phyloP scores from a whole-genome alignment of 2,329 filamentous ascomycete genomes.

The Rhynchosporium graminicola region DNA sequence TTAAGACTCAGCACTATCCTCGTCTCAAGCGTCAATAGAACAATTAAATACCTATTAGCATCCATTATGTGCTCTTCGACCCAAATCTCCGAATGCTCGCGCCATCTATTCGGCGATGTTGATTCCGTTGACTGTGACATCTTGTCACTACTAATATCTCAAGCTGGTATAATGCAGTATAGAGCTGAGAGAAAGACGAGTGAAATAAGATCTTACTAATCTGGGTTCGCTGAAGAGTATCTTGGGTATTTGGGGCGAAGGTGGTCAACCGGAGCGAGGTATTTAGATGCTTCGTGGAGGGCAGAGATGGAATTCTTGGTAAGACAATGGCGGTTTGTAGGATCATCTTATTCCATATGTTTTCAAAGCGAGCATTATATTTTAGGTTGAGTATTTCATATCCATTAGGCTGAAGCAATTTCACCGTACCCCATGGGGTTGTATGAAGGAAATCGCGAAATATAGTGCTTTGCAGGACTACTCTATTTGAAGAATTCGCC shows the following conservation, averaged over 20 bases:
- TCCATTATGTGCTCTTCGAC: not conserved
- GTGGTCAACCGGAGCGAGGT: not conserved
- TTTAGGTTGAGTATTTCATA: not conserved
- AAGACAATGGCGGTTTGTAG: not conserved
- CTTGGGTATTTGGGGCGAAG: not conserved
- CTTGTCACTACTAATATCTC: not conserved
- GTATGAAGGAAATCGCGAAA: no score
- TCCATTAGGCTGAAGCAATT: no score
- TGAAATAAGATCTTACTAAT: not conserved
- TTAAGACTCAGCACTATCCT: not conserved
- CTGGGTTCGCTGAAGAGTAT: not conserved
- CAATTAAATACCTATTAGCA: not conserved
- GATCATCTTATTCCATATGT: not conserved
- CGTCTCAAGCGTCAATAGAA: not conserved
- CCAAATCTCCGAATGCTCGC: slow-evolving; percentile 1
- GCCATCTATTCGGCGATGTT: slow-evolving; percentile 1
- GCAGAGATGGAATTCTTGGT: not conserved
- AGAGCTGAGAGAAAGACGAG: not conserved
- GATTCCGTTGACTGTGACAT: not conserved
- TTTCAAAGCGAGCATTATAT: not conserved
- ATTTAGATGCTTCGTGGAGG: not conserved
- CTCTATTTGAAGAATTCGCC: no score
- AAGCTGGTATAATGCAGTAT: not conserved
- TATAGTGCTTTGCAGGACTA: no score
- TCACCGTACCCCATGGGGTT: no score